Evolutionary conservation across 2,329 filamentous ascomycete genomes (phyloP).

Genomic region (Microdochium trichocladiopsis): DNA sequence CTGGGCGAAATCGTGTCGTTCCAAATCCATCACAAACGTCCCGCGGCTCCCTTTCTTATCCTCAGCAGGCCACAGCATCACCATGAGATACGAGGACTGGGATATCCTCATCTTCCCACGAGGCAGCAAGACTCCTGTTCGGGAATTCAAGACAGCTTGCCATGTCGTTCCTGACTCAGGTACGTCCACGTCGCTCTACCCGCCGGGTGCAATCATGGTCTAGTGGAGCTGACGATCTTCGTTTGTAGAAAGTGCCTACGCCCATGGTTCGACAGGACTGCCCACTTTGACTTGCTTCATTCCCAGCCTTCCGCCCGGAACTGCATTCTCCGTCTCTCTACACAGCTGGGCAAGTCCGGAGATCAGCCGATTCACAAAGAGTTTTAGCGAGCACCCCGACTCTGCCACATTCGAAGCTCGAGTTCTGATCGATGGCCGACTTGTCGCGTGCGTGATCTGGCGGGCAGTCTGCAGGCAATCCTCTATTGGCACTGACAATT

Average conservation of each 20-base stretch:
- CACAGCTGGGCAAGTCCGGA: conserved; percentile 64
- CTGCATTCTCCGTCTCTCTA: conserved; percentile 64
- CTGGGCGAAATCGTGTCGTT: not conserved
- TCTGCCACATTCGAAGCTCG: conserved; percentile 56
- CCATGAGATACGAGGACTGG: conserved; percentile 82
- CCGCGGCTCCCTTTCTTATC: not conserved
- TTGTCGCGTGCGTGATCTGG: conserved; percentile 57
- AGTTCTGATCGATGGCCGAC: conserved; percentile 60
- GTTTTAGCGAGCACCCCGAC: conserved; percentile 49
- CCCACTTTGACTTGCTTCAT: conserved; percentile 67
- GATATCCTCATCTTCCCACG: conserved; percentile 74
- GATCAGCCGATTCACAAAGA: conserved; percentile 48
- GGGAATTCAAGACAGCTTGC: conserved; percentile 77
- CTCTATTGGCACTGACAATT: not conserved
- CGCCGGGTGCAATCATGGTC: not conserved
- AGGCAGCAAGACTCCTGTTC: conserved; percentile 60
- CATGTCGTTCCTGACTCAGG: conserved; percentile 54
- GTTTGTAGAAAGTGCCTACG: conserved; percentile 41
- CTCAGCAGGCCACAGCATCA: not conserved
- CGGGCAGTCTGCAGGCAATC: no score
- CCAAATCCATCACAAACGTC: no score
- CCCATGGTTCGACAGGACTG: conserved; percentile 40
- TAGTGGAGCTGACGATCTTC: conserved; percentile 4
- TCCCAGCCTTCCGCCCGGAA: conserved; percentile 51
- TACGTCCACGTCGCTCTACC: conserved; percentile 11